These are phyloP conservation scores for Globisporangium rhizosaccharum DNA, from an alignment of 352 stramenopile species.

Conservation along the genomic window DNA sequence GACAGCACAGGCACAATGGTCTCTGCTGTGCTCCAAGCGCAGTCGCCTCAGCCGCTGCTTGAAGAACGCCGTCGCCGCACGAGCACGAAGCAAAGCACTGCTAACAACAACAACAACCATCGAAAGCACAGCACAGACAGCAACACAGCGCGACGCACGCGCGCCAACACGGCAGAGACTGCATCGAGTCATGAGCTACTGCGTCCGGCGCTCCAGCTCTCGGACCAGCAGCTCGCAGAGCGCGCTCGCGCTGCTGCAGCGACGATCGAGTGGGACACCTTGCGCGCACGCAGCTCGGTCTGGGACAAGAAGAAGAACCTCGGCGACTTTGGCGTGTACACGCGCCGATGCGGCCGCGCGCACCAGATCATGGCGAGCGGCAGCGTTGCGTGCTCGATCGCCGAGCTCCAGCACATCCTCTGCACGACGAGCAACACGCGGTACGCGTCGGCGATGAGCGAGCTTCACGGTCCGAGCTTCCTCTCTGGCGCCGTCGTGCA, in stretches of 20 bases:
- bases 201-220: constrained; percentile 5
- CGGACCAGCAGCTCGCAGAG: constrained; percentile 4
- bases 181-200: neutral
- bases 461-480: constrained; percentile 28
- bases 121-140: neutral
- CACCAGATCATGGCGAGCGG: constrained; percentile 15
- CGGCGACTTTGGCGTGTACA: constrained; percentile 18
- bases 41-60: constrained; percentile 6
- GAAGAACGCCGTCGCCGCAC: constrained; percentile 6
- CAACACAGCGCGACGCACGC: neutral
- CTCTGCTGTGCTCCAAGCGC: constrained; percentile 4
- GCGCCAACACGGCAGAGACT: neutral
- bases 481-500: constrained; percentile 25
- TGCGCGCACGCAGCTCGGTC: constrained; percentile 13
- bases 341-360: constrained; percentile 10
- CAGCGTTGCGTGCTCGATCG: constrained; percentile 34
- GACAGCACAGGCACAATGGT: neutral
- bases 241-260: neutral
- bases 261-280: constrained; percentile 13
- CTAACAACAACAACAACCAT: neutral
- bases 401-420: constrained; percentile 28
- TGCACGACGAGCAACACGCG: constrained; percentile 11
- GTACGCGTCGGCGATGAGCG: constrained; percentile 25
- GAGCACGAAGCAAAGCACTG: neutral
- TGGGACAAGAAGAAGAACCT: constrained; percentile 15